phyloP scores from a whole-genome alignment of 495 filamentous ascomycete genomes.

The Hyphodiscus hymeniophilus region DNA sequence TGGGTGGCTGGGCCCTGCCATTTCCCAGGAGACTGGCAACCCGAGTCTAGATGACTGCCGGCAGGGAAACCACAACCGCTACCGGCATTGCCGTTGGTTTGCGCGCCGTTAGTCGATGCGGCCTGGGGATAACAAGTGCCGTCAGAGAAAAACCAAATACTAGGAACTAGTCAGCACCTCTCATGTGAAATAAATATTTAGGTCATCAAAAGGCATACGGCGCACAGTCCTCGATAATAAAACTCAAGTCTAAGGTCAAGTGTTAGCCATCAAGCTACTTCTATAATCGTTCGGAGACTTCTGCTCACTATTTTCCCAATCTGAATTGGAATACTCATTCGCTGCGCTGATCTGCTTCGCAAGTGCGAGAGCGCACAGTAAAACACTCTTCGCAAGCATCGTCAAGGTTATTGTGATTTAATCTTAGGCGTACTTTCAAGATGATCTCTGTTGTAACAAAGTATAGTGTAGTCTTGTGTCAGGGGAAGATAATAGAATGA shows the following conservation, averaged over 20 bases:
- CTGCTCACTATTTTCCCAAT: neutral
- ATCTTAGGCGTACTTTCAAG: no score
- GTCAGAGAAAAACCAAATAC: neutral
- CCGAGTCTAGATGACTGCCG: neutral
- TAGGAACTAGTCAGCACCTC: neutral
- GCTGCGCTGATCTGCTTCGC: neutral
- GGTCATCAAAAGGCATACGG: neutral
- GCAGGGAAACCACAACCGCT: neutral
- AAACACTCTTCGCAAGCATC: no score
- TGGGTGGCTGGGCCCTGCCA: neutral
- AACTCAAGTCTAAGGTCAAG: neutral
- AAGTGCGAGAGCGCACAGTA: neutral
- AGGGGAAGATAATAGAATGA: no score
- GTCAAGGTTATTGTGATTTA: no score
- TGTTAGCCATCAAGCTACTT: neutral
- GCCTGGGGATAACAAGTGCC: neutral
- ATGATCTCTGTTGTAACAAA: no score
- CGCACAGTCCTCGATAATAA: neutral
- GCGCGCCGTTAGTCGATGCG: neutral
- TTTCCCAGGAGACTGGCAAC: neutral
- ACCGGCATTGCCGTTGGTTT: neutral
- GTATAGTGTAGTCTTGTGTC: no score
- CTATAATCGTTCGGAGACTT: neutral
- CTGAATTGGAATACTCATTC: neutral
- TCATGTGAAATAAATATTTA: neutral